Base-by-base conservation (phyloP, 495 filamentous ascomycete genomes). In the Aspergillus sparsus region DNA sequence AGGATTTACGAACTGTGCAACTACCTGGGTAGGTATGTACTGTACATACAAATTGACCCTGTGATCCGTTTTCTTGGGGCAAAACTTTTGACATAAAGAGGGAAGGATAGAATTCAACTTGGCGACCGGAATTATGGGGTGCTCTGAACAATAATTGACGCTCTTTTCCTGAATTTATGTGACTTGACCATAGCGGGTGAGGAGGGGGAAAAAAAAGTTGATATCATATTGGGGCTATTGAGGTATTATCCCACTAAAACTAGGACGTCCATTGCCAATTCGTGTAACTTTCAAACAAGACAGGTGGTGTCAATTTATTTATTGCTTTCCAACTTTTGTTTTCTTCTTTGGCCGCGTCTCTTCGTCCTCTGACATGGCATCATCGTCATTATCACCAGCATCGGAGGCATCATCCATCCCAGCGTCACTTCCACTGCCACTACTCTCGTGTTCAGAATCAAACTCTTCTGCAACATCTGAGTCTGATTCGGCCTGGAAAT, bases 401-500 rank as follows among this genome's bases (percentile, higher is more conserved):
- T 74, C 82, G 6, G 71, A 71, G 3, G 77, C 85, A 70, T 84
- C 85, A 11, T 71, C 82, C 83, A 86, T 86, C 62, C 86, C 85
- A 5, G 69, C 83, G 60, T 87, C 87, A 37, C 85, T 88, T 52
- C 80, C 85, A 21, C 84, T 85, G 37, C 82, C 92, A 55, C 87
- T 89, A 67, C 90, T 96, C 73, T 94, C 89, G 66, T 97, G 93
- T 33, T 83, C 87, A 46, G 86, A 90, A 75, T 99, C 95, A 62
- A 86, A 99, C 71, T 99, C 95, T 75, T 99, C 95, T 1, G 92
- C 95, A 0, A 96, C 92, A 61, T 99, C 95, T 16, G 89, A 93
- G 61, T 99, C 95, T 2, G 86, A 89, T 47, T 92, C 90, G 15
- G 87, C 89, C 60, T 88, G 85, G 83, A 99, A 99, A 74, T 99